Conservation (phyloP, 805 yeast species). For the Jamesozyma gamospora region DNA sequence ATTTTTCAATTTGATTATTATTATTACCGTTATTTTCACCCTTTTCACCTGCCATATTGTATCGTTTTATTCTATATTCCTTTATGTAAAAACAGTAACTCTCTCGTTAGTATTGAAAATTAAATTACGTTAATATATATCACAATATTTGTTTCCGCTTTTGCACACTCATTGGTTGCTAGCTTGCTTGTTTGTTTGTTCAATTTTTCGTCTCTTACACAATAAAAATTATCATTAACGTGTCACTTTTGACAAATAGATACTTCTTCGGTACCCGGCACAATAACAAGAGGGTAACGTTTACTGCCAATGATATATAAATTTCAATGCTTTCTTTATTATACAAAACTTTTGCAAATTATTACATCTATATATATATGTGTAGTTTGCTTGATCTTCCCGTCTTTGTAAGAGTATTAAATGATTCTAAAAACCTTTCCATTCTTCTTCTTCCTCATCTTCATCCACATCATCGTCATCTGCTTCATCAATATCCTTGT, state of each 20-base stretch:
- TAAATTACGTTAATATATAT: no score
- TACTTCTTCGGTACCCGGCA: no score
- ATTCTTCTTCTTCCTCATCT: conserved; percentile 25
- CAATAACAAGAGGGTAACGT: background rate
- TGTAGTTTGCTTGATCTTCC: no score
- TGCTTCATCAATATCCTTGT: conserved; percentile 18
- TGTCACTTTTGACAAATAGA: background rate
- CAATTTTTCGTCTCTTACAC: background rate
- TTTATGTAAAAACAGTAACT: no score
- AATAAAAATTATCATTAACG: background rate
- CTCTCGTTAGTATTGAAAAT: no score
- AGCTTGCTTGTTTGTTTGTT: background rate
- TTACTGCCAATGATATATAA: background rate
- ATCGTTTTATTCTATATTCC: background rate
- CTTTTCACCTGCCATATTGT: conserved; percentile 22
- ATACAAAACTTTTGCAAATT: background rate
- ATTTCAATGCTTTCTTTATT: no score
- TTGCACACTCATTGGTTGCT: no score
- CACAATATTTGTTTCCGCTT: no score
- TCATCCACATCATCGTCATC: conserved; percentile 24
- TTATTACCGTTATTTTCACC: conserved; percentile 12
- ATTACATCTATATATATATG: background rate
- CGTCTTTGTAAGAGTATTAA: no score
- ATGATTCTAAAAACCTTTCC: conserved; percentile 38
- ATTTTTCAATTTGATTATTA: conserved; percentile 41